Evolutionary conservation across 768 basidiomycete genomes (phyloP), one percentile per base, ranked within the genome.

Genomic region (Russula vinacea): DNA sequence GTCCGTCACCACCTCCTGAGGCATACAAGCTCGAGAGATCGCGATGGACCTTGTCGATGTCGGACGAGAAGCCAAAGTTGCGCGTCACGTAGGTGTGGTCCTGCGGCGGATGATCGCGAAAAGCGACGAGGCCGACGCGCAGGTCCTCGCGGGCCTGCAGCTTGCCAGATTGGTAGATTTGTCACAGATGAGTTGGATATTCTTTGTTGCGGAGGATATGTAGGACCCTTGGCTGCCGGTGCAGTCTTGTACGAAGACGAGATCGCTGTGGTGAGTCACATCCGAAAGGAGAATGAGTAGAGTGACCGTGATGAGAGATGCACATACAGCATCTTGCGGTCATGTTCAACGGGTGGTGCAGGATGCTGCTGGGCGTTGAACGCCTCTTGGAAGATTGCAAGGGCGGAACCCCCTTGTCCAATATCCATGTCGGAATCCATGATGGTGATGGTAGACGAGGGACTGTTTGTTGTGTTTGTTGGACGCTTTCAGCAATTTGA

Each of bases 81-180:
- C 90, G 93, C 71, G 88, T 88, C 67, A 98, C 79, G 74, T 94
- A 98, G 60, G 94, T 94, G 71, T 92, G 92, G 73, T 98, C 95
- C 78, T 98, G 95, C 17, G 95, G 95, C 29, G 95, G 95, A 73
- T 98, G 93, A 78, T 98, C 95, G 66, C 96, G 85, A 77, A 95
- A 98, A 47, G 94, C 94, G 68, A 98, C 83, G 64, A 98, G 83
- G 63, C 95, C 97, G 45, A 98, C 86, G 67, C 93, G 85, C 24
- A 96, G 83, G 74, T 97, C 95, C 71, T 96, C 94, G 51, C 79
- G 83, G 60, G 83, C 79, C 73, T 90, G 88, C n/a, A 98, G 84
- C 71, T 89, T 90, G 47, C 94, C 94, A 26, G 93, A 94, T 76
- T 94, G 89, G 76, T 92, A 92, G 68, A 98, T 98, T 91, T 88